Base-by-base conservation (phyloP, 2,329 filamentous ascomycete species). In the Curvularia sp. region DNA sequence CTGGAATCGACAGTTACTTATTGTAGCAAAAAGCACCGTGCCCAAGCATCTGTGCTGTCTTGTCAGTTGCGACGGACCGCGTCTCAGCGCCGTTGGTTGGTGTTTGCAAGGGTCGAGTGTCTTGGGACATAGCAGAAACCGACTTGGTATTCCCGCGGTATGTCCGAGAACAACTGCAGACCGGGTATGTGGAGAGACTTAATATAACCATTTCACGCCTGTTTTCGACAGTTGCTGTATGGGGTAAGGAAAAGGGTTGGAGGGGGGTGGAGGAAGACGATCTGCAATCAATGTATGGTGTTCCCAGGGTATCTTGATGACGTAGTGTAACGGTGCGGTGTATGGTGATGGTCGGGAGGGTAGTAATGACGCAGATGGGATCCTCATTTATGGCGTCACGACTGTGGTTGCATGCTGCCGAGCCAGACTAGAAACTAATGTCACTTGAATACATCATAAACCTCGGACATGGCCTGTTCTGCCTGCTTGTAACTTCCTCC, bases 191-290 rank as follows among this genome's bases (percentile, higher is more conserved):
- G 41, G 51, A 34, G 49, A 54, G 32, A 46, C 42, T 55, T 47
- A 51, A 55, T 55, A 59, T 59, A 55, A 55, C 55, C 41, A 38
- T 59, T 51, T 43, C 10, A 38, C 52, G 56, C 56, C 61, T 62
- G 41, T 45, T 57, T 64, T 58, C 61, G 0, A 62, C 39, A 28
- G 30, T 59, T 62, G 51, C 56, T 62, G 30, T 21, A 53, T 61
- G 19, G 13, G 53, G 59, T 48, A 57, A 48, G 47, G n/a, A 36
- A 36, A 36, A 18, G 34, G 8, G 15, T 15, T 36, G 43, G 41
- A n/a, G 19, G 57, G 55, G 50, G 47, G 39, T 2, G 42, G 48
- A 2, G 42, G 46, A n/a, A 27, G 51, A 10, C 13, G 23, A 28
- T 39, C 32, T 38, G 47, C 47, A 39, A 10, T 8, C 10, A 5